These are phyloP conservation scores for Tylopilus vinaceipallidus DNA, from an alignment of 768 basidiomycete species.

Conservation along the genomic window DNA sequence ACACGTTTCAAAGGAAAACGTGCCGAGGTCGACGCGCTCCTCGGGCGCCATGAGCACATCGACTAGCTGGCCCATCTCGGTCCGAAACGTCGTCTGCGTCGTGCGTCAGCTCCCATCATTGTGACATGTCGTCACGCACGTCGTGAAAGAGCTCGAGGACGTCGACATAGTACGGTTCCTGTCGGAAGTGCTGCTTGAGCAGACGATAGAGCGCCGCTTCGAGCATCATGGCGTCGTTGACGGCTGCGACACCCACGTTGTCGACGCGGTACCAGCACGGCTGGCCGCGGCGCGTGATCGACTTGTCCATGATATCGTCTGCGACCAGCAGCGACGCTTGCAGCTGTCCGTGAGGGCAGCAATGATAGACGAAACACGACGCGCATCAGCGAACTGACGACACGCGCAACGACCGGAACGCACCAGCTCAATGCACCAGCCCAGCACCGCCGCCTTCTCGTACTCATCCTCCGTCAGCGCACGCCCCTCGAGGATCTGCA, in stretches of 20 bases:
- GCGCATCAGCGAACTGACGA: not conserved
- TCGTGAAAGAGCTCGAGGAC: constrained; percentile 94
- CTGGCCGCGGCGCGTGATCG: too few relatives aligned
- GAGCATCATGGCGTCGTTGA: constrained; percentile 97
- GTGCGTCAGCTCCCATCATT: too few relatives aligned
- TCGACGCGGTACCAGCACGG: constrained; percentile 63
- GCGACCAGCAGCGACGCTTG: constrained; percentile 93
- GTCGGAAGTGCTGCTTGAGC: constrained; percentile 82
- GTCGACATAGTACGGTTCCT: too few relatives aligned
- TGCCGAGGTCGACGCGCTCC: too few relatives aligned
- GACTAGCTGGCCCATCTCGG: constrained; percentile 96
- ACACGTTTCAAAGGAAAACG: too few relatives aligned
- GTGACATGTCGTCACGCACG: constrained; percentile 33
- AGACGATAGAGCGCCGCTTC: constrained; percentile 91
- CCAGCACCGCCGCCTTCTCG: constrained; percentile 81
- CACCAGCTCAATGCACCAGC: constrained; percentile 95
- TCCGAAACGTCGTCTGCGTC: constrained; percentile 78
- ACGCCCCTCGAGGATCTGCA: constrained; percentile 79
- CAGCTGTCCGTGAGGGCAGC: constrained; percentile 29
- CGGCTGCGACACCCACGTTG: constrained; percentile 70
- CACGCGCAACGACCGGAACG: constrained; percentile 31
- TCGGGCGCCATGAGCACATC: too few relatives aligned
- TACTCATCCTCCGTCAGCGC: constrained; percentile 80
- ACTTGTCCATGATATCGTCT: constrained; percentile 96
- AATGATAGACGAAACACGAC: not conserved